Evolutionary conservation across 2,329 filamentous ascomycete genomes (phyloP), one percentile per base, ranked within the genome.

Genomic region (Macrophomina phaseolina): DNA sequence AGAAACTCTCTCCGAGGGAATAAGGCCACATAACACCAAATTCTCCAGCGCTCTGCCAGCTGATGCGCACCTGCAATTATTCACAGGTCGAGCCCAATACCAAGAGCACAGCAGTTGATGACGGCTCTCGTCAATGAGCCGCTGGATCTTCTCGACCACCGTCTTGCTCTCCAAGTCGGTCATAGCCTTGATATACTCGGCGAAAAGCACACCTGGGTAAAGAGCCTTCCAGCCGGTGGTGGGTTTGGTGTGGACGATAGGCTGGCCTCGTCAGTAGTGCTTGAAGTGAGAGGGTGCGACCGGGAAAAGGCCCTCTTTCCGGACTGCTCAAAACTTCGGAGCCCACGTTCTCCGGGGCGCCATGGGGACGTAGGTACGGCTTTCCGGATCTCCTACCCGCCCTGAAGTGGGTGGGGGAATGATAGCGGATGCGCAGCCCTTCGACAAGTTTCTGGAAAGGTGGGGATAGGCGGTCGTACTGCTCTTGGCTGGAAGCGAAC

Each of bases 401-500:
- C 0, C 64, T 66, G 46, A 73, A 72, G 38, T 76, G 69, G 49
- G 71, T 76, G 1, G 56, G 52, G 5, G 72, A 71, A 34, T 71
- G 72, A 1, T 69, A 70, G 3, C 68, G 70, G 1, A 74, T 76
- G 16, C 73, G 72, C 46, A 74, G 74, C 40, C 75, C 36, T 28
- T 65, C 36, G 9, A 71, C 72, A 23, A 64, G 18, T 34, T 55
- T 55, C 52, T 55, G 52, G 52, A 38, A 55, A 14, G 32, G 32
- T 7, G 58, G 64, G 4, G 14, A 48, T 12, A 65, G 49, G 14
- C 30, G 23, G 30, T 56, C 70, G 58, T 71, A 75, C 7, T 80
- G 68, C 68, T 81, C 80, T 62, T 82, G 82, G 1, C 79, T 80
- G 0, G 79, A 81, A 30, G 75, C 77, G 79, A 79, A 82, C 1